phyloP scores from a whole-genome alignment of 2,329 filamentous ascomycete genomes.

The Trichophyton simii region DNA sequence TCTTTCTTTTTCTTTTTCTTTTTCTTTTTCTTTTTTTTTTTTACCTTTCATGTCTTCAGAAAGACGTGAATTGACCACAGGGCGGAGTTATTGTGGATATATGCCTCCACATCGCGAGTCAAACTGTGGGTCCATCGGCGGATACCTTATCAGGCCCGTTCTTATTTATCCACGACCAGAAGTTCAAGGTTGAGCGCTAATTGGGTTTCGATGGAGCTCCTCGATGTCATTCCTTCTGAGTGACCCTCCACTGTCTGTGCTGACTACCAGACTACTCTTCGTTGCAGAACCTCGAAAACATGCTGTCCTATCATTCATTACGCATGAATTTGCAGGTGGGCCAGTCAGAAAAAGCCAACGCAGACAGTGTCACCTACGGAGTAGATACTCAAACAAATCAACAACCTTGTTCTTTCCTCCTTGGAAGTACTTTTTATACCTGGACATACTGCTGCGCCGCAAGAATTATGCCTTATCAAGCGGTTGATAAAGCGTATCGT shows the following conservation, averaged over 20 bases:
- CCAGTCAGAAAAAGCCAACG: no score
- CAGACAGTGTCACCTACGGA: no score
- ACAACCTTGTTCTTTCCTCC: not conserved
- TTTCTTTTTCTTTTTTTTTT: not conserved
- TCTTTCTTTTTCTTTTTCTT: no score
- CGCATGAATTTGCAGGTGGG: no score
- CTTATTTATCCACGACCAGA: not conserved
- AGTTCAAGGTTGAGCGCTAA: not conserved
- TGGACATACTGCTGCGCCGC: not conserved
- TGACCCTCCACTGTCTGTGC: not conserved
- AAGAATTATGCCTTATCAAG: not conserved
- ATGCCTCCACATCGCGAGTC: not conserved
- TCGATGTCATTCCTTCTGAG: not conserved
- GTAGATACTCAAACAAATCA: no score
- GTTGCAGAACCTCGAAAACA: not conserved
- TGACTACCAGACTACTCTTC: not conserved
- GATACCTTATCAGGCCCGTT: not conserved
- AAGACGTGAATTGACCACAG: not conserved
- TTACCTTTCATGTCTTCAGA: not conserved
- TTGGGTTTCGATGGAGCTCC: not conserved
- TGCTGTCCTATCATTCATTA: no score
- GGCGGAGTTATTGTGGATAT: not conserved
- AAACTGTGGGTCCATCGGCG: not conserved
- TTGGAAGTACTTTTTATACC: not conserved
- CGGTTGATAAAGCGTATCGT: not conserved